Evolutionary conservation across 2,329 filamentous ascomycete species (phyloP), one percentile per base, ranked within the genome.

Genomic region (Fusarium humuli): DNA sequence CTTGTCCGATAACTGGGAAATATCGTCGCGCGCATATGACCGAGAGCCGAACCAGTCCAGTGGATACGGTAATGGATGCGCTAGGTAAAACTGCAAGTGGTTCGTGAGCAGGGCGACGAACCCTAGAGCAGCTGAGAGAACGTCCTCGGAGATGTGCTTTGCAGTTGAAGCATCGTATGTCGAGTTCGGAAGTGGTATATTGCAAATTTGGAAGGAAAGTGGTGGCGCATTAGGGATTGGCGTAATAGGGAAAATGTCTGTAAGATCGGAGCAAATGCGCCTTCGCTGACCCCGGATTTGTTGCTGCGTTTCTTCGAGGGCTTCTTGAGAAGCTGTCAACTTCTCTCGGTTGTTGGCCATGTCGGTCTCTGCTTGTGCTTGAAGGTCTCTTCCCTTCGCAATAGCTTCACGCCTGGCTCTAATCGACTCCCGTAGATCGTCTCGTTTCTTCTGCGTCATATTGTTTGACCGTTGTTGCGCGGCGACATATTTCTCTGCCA

Each of bases 201-300:
- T 89, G 74, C 92, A 91, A 67, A 99, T 97, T 14, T 91, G 93
- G 79, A 98, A 98, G 0, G 90, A 87, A 3, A 98, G 86, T 0
- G 93, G 87, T 5, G 86, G 83, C 14, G 82, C 83, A 10, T 83
- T 81, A 1, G 83, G 81, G 3, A 79, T 76, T 0, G 94, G 91
- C 11, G 90, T 87, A 63, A 99, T 97, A 6, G 92, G 90, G 77
- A 94, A 98, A 60, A 98, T 92, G 27, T 84, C 82, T 14, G 89
- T 83, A 0, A 99, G 84, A 70, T 97, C 94, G 71, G 96, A 91
- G 78, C 94, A 94, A 58, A 98, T 93, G 37, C 96, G 91, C 16
- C 94, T 89, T 23, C 94, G 88, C 79, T 98, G 96, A n/a, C 92
- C 93, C 61, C 87, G 89, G n/a, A 94, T 91, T 22, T 90, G 88